Base-by-base conservation (phyloP, 2,329 filamentous ascomycete species). In the Cytospora mali region DNA sequence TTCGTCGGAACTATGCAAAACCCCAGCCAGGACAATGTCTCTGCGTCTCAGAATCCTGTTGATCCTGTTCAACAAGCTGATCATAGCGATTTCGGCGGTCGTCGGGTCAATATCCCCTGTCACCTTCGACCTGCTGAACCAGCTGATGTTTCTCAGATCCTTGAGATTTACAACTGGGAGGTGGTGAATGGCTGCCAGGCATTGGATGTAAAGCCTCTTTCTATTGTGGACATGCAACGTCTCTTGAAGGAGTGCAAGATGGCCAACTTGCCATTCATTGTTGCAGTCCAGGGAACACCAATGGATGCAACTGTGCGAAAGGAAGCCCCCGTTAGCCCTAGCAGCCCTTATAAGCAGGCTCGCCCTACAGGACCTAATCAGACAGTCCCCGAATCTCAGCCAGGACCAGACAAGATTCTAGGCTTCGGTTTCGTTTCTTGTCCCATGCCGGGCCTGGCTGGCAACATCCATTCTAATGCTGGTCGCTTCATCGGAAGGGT, bases 111-210 rank as follows among this genome's bases (percentile, higher is more conserved):
- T 7, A 46, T 62, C 11, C 18, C 23, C 18, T 65, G 60, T 27
- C 57, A 64, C 50, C 54, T 67, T 9, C 62, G 66, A 21, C 66
- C 66, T 28, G 60, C 33, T 29, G 52, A 52, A 25, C 29, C 39
- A 14, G 10, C 21, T 13, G 66, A 67, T 52, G 27, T 64, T 11
- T 21, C 35, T 3, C 62, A 60, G 6, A 46, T 63, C 3, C 29
- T 64, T 14, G 54, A 62, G 2, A 66, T 67, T 23, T 67, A 67
- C 61, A 67, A 67, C 28, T 63, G 58, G 62, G 66, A 67, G 55
- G 66, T 67, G 23, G 25, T 25, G 14, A 35, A 63, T 28, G 66
- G 66, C 9, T 54, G n/a, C 9, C 64, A 66, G 39, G 66, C 66
- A 18, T 25, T 62, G 55, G 64, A 67, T 23, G 58, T 55, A 23